These are phyloP conservation scores for Pichia nakasei DNA, from an alignment of 805 yeast genomes.

Conservation along the genomic window DNA sequence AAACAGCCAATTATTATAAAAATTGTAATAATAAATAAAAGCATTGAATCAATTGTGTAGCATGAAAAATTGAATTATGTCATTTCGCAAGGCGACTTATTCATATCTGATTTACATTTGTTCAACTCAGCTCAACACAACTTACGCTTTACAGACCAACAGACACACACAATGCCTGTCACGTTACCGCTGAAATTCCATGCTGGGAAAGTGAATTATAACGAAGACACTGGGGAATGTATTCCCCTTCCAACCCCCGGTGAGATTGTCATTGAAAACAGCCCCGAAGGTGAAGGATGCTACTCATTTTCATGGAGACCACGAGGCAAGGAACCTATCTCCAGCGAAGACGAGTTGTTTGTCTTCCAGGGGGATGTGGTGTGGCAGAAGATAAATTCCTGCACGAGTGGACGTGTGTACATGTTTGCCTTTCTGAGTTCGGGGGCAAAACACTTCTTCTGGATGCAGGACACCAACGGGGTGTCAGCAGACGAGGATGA, in stretches of 20 bases:
- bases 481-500: slow-evolving; percentile 33
- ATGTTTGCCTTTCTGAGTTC: slow-evolving; percentile 29
- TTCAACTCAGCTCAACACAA: too few relatives aligned
- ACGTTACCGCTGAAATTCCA: slow-evolving; percentile 38
- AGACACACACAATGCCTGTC: background rate
- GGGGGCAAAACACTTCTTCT: slow-evolving; percentile 41
- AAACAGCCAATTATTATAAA: too few relatives aligned
- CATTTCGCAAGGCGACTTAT: too few relatives aligned
- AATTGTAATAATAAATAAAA: too few relatives aligned
- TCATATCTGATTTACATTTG: too few relatives aligned
- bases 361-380: slow-evolving; percentile 82
- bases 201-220: slow-evolving; percentile 69
- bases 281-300: slow-evolving; percentile 64
- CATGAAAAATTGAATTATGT: too few relatives aligned
- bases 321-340: slow-evolving; percentile 21
- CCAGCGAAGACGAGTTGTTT: slow-evolving; percentile 44
- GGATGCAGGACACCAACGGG: slow-evolving; percentile 63
- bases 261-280: slow-evolving; percentile 46
- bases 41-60: too few relatives aligned
- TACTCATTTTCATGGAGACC: slow-evolving; percentile 69
- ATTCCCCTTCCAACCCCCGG: slow-evolving; percentile 71
- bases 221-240: slow-evolving; percentile 52
- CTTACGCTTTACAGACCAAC: too few relatives aligned
- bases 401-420: slow-evolving; percentile 69
- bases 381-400: slow-evolving; percentile 60